phyloP scores from a whole-genome alignment of 257 asterid species.

The Ehretia macrophylla region DNA sequence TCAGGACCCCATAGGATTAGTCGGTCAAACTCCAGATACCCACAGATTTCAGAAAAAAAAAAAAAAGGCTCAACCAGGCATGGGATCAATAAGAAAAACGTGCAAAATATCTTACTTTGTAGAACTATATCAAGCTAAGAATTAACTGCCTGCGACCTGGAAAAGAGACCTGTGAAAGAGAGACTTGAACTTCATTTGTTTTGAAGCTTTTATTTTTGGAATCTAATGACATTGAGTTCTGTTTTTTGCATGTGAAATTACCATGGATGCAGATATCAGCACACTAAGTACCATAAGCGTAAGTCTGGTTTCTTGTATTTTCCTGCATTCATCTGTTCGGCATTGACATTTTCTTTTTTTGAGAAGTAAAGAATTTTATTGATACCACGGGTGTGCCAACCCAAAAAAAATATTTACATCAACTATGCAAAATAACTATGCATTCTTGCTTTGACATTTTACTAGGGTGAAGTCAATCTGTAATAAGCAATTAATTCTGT shows the following conservation, averaged over 20 bases:
- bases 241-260: constrained; percentile 44
- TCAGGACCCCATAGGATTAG: too few species aligned
- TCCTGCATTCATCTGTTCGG: constrained; percentile 2
- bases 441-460: neutral
- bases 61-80: too few species aligned
- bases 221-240: constrained; percentile 27
- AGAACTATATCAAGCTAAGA: neutral
- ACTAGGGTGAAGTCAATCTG: too few species aligned
- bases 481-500: neutral
- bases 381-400: too few species aligned
- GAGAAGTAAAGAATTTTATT: too few species aligned
- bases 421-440: too few species aligned
- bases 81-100: too few species aligned
- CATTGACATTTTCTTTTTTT: too few species aligned
- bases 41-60: too few species aligned
- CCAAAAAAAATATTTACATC: too few species aligned
- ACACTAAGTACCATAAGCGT: constrained; percentile 98
- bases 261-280: constrained; percentile 78
- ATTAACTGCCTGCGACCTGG: neutral
- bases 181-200: neutral
- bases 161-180: neutral
- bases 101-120: neutral
- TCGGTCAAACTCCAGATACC: too few species aligned
- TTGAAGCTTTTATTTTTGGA: neutral
- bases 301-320: constrained; percentile 39